Conservation (phyloP, 2,329 filamentous ascomycete genomes). For the Xylaria sp. region DNA sequence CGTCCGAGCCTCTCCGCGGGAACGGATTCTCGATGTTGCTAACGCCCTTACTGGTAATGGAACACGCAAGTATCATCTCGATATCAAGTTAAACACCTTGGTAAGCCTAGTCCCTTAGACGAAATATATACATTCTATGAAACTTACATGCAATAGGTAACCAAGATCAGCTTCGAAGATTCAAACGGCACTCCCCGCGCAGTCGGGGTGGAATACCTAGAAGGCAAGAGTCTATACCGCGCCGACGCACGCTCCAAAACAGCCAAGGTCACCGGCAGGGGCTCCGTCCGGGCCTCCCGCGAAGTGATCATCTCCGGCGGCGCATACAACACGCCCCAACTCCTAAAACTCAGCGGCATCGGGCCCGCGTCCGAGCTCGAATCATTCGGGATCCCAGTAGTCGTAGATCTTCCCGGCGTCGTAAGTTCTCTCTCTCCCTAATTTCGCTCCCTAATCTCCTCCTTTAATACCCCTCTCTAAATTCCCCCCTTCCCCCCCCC, state of each 20-base stretch:
- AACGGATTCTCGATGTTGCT: slow-evolving; percentile 61
- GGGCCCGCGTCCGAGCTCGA: slow-evolving; percentile 55
- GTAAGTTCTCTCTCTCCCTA: slow-evolving; percentile 71
- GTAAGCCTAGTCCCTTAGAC: background rate
- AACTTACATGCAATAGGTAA: slow-evolving; percentile 48
- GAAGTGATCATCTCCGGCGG: slow-evolving; percentile 63
- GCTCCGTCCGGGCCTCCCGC: slow-evolving; percentile 50
- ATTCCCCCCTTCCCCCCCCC: too few species aligned
- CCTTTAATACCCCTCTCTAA: too few species aligned
- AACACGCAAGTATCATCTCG: slow-evolving; percentile 54
- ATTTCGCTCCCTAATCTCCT: slow-evolving; percentile 69
- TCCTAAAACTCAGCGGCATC: slow-evolving; percentile 60
- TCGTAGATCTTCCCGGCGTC: slow-evolving; percentile 70
- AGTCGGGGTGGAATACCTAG: slow-evolving; percentile 56
- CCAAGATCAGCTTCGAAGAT: slow-evolving; percentile 54
- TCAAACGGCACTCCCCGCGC: slow-evolving; percentile 49
- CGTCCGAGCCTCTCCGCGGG: slow-evolving; percentile 60
- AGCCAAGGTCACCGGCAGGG: slow-evolving; percentile 39
- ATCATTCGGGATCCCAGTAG: slow-evolving; percentile 60
- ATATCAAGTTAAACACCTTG: slow-evolving; percentile 50
- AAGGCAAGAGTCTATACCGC: slow-evolving; percentile 55
- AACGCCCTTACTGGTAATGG: slow-evolving; percentile 61
- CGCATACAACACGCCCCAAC: slow-evolving; percentile 59
- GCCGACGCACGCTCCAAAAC: slow-evolving; percentile 54
- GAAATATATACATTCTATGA: background rate